Conservation (phyloP, 2,329 filamentous ascomycete genomes). For the Sphaerulina musiva region DNA sequence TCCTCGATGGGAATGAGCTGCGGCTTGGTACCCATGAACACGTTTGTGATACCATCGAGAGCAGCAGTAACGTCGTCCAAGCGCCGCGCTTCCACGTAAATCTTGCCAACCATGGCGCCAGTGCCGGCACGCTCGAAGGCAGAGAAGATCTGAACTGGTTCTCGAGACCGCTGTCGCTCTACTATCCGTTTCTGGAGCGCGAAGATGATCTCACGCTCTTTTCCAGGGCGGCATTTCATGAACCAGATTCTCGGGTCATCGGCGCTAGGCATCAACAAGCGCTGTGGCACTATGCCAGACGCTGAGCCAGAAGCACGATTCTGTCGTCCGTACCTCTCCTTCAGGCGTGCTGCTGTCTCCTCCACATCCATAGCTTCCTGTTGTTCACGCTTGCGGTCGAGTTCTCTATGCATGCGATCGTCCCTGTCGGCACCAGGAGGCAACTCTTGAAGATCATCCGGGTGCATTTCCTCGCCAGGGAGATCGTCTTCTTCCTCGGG, state of each 20-base stretch:
- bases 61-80: conserved; percentile 80
- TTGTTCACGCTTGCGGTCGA: conserved; percentile 84
- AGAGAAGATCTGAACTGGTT: conserved; percentile 76
- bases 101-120: conserved; percentile 72
- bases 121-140: conserved; percentile 83
- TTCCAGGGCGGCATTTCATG: conserved; percentile 86
- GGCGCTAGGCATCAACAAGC: conserved; percentile 81
- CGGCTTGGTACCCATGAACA: conserved; percentile 82
- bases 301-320: conserved; percentile 62
- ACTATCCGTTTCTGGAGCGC: conserved; percentile 83
- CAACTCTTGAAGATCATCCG: conserved; percentile 75
- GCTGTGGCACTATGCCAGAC: conserved; percentile 72
- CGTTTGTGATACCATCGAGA: conserved; percentile 76
- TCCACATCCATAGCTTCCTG: conserved; percentile 86
- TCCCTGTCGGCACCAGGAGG: conserved; percentile 72
- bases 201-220: conserved; percentile 86
- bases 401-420: conserved; percentile 85
- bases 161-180: conserved; percentile 69
- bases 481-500: conserved; percentile 87
- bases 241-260: conserved; percentile 96
- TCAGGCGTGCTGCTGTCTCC: conserved; percentile 79
- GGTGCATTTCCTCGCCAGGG: conserved; percentile 78
- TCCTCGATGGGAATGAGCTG: conserved; percentile 91
- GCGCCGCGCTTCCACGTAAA: conserved; percentile 87
- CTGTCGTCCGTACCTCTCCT: conserved; percentile 75